These are phyloP conservation scores for Auricularia heimuer DNA, from an alignment of 768 basidiomycete genomes.

Conservation along the genomic window DNA sequence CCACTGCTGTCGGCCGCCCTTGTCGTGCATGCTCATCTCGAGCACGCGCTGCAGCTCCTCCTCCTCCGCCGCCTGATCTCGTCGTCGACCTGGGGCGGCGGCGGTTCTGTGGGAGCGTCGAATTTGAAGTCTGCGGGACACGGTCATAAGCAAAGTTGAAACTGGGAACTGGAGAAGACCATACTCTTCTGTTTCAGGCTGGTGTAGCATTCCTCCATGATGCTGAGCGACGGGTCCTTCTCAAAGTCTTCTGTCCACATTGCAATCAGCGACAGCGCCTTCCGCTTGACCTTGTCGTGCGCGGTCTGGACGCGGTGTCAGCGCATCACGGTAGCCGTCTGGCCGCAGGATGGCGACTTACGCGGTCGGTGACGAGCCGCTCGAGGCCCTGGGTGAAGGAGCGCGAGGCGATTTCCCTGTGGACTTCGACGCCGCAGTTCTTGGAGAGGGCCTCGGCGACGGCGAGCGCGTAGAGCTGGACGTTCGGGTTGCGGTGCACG, in stretches of 20 bases:
- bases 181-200: constrained; percentile 73
- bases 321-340: neutral
- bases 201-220: constrained; percentile 88
- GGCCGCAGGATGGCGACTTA: constrained; percentile 20
- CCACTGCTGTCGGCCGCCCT: constrained; percentile 65
- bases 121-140: constrained; percentile 56
- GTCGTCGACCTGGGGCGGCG: constrained; percentile 65
- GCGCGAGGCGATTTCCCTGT: constrained; percentile 79
- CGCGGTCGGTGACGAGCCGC: constrained; percentile 80
- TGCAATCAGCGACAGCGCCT: constrained; percentile 61
- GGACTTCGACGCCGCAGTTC: constrained; percentile 75
- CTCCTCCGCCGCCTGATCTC: constrained; percentile 79
- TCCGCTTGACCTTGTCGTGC: constrained; percentile 80
- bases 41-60: constrained; percentile 90
- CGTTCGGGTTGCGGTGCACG: constrained; percentile 89
- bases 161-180: neutral
- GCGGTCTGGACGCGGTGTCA: constrained; percentile 48
- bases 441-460: constrained; percentile 83
- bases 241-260: constrained; percentile 82
- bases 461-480: constrained; percentile 87
- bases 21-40: constrained; percentile 88
- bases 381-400: constrained; percentile 88
- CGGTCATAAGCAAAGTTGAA: neutral
- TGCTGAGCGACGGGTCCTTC: constrained; percentile 64
- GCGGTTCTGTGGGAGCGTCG: constrained; percentile 46